Percentiles rank a stretch among this genome's conserved stretches.
phyloP scores from a whole-genome alignment of 768 basidiomycete genomes.

The Phylloporus rhodoxanthus region DNA sequence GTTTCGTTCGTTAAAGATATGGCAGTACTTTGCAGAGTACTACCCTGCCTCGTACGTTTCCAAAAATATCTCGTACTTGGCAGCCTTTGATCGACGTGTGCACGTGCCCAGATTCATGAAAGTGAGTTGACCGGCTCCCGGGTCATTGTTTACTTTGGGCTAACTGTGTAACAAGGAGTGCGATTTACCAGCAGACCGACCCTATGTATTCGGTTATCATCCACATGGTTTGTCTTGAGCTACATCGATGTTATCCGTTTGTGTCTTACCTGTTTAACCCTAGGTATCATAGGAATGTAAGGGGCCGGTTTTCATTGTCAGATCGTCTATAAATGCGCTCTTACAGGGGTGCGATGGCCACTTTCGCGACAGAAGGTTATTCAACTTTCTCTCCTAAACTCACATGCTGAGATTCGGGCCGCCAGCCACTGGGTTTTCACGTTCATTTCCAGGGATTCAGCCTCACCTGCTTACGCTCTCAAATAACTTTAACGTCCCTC shows the following conservation, averaged over 20 bases:
- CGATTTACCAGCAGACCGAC: constrained; percentile 84
- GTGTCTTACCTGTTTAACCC: constrained; percentile 4
- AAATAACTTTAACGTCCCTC: constrained; percentile 85
- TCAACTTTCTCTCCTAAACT: neutral
- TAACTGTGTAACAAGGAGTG: constrained; percentile 47
- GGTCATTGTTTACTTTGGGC: neutral
- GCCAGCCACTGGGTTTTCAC: constrained; percentile 84
- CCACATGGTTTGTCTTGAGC: constrained; percentile 68
- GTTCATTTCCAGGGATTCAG: constrained; percentile 81
- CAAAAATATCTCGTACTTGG: neutral
- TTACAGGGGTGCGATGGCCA: constrained; percentile 83
- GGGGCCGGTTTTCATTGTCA: constrained; percentile 22
- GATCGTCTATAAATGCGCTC: neutral
- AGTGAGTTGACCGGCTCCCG: constrained; percentile 24
- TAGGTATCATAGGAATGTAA: constrained; percentile 97
- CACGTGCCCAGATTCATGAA: constrained; percentile 22
- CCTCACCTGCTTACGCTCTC: constrained; percentile 90
- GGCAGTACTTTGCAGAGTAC: constrained; percentile 89
- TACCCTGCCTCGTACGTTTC: constrained; percentile 80
- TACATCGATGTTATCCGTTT: neutral
- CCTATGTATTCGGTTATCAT: constrained; percentile 97
- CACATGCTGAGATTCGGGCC: neutral
- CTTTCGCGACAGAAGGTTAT: constrained; percentile 90
- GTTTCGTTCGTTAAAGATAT: constrained; percentile 66
- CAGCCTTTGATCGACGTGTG: neutral